Conservation (phyloP, 495 filamentous ascomycete genomes). For the Xylaria intraflava region DNA sequence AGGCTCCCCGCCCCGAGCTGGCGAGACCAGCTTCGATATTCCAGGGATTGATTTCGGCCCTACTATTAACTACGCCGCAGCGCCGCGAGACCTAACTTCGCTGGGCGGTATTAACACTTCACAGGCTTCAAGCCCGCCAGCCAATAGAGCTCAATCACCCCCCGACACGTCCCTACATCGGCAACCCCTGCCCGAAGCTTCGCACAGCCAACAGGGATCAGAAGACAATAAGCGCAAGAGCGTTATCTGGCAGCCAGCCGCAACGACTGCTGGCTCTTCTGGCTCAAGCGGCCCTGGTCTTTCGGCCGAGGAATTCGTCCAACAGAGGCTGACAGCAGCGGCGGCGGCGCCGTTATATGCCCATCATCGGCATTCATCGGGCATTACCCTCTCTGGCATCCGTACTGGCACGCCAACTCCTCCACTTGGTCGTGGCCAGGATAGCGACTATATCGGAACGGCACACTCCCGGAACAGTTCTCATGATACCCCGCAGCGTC, state of each 20-base stretch:
- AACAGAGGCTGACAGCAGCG: constrained; percentile 59
- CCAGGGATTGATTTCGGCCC: constrained; percentile 82
- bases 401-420: constrained; percentile 37
- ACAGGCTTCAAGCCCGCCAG: neutral
- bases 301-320: constrained; percentile 76
- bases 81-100: constrained; percentile 18
- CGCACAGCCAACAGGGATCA: constrained; percentile 39
- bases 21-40: constrained; percentile 43
- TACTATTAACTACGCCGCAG: constrained; percentile 59
- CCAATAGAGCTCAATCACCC: constrained; percentile 34
- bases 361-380: constrained; percentile 55
- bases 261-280: constrained; percentile 32
- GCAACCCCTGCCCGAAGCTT: constrained; percentile 32
- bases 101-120: neutral
- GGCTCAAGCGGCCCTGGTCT: constrained; percentile 37
- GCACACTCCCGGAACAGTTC: constrained; percentile 44
- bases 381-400: constrained; percentile 43
- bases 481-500: constrained; percentile 33
- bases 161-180: constrained; percentile 31
- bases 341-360: constrained; percentile 38
- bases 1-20: constrained; percentile 6
- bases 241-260: constrained; percentile 74
- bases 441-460: constrained; percentile 18
- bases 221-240: constrained; percentile 51
- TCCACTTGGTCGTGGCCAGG: constrained; percentile 29